Evolutionary conservation across 2,329 filamentous ascomycete genomes (phyloP).

Genomic region (Colletotrichum sp.): DNA sequence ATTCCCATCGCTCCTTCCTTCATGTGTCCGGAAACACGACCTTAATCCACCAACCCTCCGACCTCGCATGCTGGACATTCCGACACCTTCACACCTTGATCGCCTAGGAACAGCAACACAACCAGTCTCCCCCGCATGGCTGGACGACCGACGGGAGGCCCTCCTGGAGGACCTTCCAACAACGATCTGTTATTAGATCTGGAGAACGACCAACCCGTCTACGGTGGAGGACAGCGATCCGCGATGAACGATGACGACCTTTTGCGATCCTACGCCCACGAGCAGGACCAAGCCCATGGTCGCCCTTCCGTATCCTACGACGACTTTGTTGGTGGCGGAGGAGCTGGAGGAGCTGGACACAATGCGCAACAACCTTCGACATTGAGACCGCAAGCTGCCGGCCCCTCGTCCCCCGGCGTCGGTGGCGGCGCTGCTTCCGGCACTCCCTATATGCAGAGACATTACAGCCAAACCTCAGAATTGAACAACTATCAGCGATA

Average conservation of each 20-base stretch:
- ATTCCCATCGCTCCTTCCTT: slow-evolving; percentile 9
- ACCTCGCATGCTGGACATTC: slow-evolving; percentile 34
- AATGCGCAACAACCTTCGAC: slow-evolving; percentile 50
- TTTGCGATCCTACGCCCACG: slow-evolving; percentile 74
- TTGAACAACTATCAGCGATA: slow-evolving; percentile 91
- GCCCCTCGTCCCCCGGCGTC: slow-evolving; percentile 20
- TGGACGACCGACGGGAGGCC: slow-evolving; percentile 56
- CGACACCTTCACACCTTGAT: slow-evolving; percentile 30
- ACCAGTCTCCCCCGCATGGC: slow-evolving; percentile 61
- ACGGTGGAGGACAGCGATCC: slow-evolving; percentile 78
- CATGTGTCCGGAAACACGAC: slow-evolving; percentile 10
- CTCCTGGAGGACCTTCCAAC: slow-evolving; percentile 53
- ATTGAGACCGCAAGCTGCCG: slow-evolving; percentile 38
- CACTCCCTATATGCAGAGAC: slow-evolving; percentile 48
- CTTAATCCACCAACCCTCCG: not conserved
- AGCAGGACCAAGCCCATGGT: slow-evolving; percentile 64
- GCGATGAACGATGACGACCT: slow-evolving; percentile 84
- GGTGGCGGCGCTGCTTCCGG: slow-evolving; percentile 31
- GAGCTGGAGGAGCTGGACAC: not conserved
- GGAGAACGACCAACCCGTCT: slow-evolving; percentile 72
- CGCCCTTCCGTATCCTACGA: slow-evolving; percentile 93
- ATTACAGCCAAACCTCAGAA: slow-evolving; percentile 78
- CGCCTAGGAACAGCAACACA: slow-evolving; percentile 23
- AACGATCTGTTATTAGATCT: slow-evolving; percentile 76
- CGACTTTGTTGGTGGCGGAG: slow-evolving; percentile 79